These are phyloP conservation scores for Colletotrichum cuscutae DNA, from an alignment of 2,329 filamentous ascomycete genomes.

Conservation along the genomic window DNA sequence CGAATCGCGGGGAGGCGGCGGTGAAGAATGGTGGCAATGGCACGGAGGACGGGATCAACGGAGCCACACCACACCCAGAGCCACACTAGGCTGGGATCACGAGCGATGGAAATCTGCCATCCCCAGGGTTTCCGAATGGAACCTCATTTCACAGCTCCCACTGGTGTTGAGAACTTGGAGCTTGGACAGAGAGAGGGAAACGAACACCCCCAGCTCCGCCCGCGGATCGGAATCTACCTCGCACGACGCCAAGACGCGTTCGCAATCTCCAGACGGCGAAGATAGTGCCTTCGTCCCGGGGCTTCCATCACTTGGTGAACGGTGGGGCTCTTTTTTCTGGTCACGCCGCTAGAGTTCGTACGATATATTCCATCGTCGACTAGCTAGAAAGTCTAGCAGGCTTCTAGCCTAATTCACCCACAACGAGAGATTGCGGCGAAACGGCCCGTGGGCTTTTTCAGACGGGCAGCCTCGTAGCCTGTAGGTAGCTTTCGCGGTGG, in stretches of 20 bases:
- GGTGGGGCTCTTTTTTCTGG: not conserved
- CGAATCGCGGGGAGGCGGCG: not conserved
- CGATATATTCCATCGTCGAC: not conserved
- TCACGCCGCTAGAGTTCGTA: not conserved
- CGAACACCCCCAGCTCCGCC: not conserved
- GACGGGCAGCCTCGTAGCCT: no score
- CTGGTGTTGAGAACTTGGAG: not conserved
- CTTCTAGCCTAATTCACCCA: not conserved
- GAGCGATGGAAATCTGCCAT: not conserved
- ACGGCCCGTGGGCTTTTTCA: not conserved
- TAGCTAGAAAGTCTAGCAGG: not conserved
- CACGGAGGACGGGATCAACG: not conserved
- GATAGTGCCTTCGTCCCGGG: not conserved
- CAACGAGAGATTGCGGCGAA: not conserved
- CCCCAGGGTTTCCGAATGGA: conserved; percentile 9
- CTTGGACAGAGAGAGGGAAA: not conserved
- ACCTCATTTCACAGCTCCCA: conserved; percentile 15
- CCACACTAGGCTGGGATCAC: not conserved
- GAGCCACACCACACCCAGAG: not conserved
- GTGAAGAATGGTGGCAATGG: not conserved
- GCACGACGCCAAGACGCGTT: conserved; percentile 24
- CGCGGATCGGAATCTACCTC: conserved; percentile 31
- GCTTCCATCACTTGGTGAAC: not conserved
- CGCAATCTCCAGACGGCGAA: not conserved
- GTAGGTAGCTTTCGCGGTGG: not conserved